Conservation (phyloP, 139 green algal species). For the Picochlorum sp. region DNA sequence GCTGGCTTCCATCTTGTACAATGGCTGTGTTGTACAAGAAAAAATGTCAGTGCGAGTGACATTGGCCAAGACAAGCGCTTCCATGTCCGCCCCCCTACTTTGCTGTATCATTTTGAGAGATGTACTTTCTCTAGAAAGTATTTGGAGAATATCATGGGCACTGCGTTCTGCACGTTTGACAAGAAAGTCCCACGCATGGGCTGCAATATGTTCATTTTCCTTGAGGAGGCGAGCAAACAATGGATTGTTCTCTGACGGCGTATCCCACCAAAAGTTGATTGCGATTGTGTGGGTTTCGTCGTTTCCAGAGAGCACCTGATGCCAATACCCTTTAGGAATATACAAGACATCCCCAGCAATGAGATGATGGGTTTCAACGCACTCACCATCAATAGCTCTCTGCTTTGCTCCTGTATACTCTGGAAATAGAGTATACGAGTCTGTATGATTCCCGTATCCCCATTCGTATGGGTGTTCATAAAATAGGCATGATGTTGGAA, state of each 20-base stretch:
- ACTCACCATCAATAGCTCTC: too few relatives aligned
- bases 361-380: too few relatives aligned
- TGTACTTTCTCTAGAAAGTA: too few relatives aligned
- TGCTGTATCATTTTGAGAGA: too few relatives aligned
- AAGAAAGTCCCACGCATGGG: too few relatives aligned
- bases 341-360: conserved; percentile 73
- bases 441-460: conserved; percentile 63
- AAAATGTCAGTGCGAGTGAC: too few relatives aligned
- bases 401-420: conserved; percentile 5
- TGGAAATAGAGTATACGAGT: conserved; percentile 47
- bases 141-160: too few relatives aligned
- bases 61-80: too few relatives aligned
- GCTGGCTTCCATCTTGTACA: too few relatives aligned
- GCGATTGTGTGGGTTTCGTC: conserved; percentile 43
- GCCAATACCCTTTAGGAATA: conserved; percentile 85
- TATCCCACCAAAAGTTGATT: conserved; percentile 76
- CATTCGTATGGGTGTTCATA: conserved; percentile 32
- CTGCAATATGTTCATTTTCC: background rate
- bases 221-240: background rate
- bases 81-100: too few relatives aligned
- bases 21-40: too few relatives aligned
- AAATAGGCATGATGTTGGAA: conserved; percentile 37
- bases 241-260: background rate
- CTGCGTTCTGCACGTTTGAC: too few relatives aligned
- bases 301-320: conserved; percentile 56